Evolutionary conservation across 129 eudicot genomes (phyloP).

Genomic region (Chrysanthemum makinoi): DNA sequence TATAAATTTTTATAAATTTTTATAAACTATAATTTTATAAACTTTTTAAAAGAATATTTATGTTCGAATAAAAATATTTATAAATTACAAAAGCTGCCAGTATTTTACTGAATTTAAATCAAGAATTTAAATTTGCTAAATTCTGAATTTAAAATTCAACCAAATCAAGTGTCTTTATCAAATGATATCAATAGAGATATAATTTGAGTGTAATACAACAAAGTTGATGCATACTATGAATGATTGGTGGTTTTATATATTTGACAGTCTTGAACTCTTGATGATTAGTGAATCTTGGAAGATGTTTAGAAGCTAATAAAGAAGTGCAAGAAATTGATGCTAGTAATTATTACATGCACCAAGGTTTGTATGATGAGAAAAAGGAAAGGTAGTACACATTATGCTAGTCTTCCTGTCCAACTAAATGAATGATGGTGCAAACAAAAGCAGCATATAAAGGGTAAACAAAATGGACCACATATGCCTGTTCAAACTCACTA

Average conservation of each 20-base stretch:
- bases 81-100: no score
- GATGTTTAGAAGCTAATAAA: constrained; percentile 24
- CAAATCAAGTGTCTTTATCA: no score
- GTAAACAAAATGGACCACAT: constrained; percentile 25
- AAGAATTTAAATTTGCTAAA: no score
- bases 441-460: constrained; percentile 17
- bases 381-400: constrained; percentile 14
- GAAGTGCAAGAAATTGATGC: constrained; percentile 25
- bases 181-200: no score
- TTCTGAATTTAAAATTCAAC: no score
- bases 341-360: constrained; percentile 28
- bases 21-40: no score
- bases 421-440: constrained; percentile 25
- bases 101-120: no score
- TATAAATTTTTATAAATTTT: no score
- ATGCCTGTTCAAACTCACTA: constrained; percentile 19
- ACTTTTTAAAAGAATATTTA: no score
- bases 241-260: constrained; percentile 14
- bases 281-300: constrained; percentile 32
- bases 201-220: not conserved
- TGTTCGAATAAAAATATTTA: no score
- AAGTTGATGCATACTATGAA: constrained; percentile 3
- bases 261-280: constrained; percentile 3
- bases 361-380: constrained; percentile 10
- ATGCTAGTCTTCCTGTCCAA: constrained; percentile 26